These are phyloP conservation scores for Akebia trifoliata DNA, from an alignment of 164 flowering plant genomes.

Conservation along the genomic window DNA sequence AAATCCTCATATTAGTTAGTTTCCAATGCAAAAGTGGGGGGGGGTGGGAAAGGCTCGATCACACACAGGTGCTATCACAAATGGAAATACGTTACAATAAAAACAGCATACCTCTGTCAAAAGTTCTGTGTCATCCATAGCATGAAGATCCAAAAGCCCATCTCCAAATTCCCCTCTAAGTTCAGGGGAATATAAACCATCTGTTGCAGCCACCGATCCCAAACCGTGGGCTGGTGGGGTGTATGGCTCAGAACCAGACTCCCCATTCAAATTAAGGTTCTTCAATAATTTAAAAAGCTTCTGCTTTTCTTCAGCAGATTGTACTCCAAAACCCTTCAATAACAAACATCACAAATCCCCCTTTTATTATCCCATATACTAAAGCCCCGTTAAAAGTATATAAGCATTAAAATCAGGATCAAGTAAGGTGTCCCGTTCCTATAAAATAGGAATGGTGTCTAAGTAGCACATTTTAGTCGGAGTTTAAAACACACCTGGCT, in stretches of 20 bases:
- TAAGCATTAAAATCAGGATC: too few relatives aligned
- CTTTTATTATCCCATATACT: not conserved
- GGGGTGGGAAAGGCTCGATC: too few relatives aligned
- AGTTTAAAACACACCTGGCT: too few relatives aligned
- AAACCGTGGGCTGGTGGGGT: slow-evolving; percentile 67
- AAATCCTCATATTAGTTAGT: too few relatives aligned
- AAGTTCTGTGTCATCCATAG: slow-evolving; percentile 98
- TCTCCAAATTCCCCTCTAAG: slow-evolving; percentile 96
- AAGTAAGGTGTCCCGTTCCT: too few relatives aligned
- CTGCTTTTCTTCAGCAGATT: slow-evolving; percentile 95
- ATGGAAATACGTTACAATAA: not conserved
- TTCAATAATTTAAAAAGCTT: slow-evolving; percentile 84
- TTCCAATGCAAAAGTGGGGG: too few relatives aligned
- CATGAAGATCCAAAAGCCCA: slow-evolving; percentile 96
- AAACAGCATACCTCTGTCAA: slow-evolving; percentile 65
- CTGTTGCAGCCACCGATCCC: slow-evolving; percentile 44
- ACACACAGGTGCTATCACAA: too few relatives aligned
- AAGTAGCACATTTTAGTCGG: too few relatives aligned
- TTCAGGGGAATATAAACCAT: slow-evolving; percentile 73
- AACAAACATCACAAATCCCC: not conserved
- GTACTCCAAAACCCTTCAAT: slow-evolving; percentile 90
- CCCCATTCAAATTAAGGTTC: slow-evolving; percentile 84
- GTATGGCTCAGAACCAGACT: slow-evolving; percentile 75
- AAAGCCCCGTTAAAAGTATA: not conserved
- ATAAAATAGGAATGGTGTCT: too few relatives aligned